Evolutionary conservation across 345 rosid genomes (phyloP), one percentile per base, ranked within the genome.

Genomic region (Brassica rapa): DNA sequence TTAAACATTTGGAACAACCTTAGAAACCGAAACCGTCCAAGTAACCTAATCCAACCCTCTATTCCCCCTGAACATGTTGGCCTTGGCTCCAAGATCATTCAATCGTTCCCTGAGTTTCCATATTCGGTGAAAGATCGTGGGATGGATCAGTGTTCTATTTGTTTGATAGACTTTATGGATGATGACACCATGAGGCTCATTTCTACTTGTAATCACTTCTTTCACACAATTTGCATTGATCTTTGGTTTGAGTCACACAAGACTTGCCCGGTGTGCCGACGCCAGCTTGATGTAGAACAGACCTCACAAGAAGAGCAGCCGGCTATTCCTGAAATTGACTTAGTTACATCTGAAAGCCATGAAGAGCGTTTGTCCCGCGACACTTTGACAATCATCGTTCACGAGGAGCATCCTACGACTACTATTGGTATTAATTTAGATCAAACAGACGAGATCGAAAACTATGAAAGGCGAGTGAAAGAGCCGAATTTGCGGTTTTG

Each of bases 201-300:
- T 39, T 86, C 88, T 2, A 85, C 85, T 70, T 94, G 97, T 82
- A 87, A 80, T 73, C 95, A 94, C 80, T 91, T 89, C 4, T 92
- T 92, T 43, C 98, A 92, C 76, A 84, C 84, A 73, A 92, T 87
- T 49, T 94, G 98, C 63, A 88, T 94, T 16, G 98, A 92, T 80
- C 90, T 89, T 23, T 94, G 97, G 98, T 90, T 92, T 53, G 82
- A 82, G 14, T 83, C 88, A 2, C 91, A 92, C 72, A 90, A 86
- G 76, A 88, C 94, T 8, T 94, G 98, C 23, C 98, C 98, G 0
- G 91, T 94, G 72, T 94, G 94, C 62, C 87, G 96, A 0, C 66
- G 86, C 6, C 84, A 87, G 63, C 92, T 92, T 27, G 94, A 90
- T 65, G 68, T 83, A 68, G 75, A 80, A 49, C 67, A 27, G 0